phyloP scores from a whole-genome alignment of 2,329 filamentous ascomycete genomes.

The Epichloe baconii region DNA sequence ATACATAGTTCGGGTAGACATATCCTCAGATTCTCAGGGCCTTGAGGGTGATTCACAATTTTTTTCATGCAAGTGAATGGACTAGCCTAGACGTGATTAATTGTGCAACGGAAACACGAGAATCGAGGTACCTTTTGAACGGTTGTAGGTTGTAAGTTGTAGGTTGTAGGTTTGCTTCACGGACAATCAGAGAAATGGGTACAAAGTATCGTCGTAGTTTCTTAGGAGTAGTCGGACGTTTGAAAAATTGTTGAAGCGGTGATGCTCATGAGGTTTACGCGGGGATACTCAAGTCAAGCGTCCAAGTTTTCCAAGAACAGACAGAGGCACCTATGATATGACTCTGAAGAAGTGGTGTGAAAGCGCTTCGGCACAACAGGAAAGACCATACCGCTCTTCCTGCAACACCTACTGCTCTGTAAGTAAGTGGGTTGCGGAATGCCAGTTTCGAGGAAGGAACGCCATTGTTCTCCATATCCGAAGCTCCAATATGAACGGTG shows the following conservation, averaged over 20 bases:
- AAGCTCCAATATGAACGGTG: neutral
- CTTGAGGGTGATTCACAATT: neutral
- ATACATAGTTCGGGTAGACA: neutral
- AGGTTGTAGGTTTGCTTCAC: neutral
- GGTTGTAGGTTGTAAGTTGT: neutral
- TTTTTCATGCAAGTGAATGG: neutral
- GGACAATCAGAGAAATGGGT: neutral
- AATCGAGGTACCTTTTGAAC: neutral
- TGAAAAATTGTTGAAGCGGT: neutral
- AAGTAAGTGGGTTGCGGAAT: neutral
- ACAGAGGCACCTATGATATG: neutral
- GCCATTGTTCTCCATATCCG: neutral
- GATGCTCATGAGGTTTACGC: neutral
- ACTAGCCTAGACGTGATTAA: neutral
- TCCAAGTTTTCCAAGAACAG: neutral
- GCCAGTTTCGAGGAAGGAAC: neutral
- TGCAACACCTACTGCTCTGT: neutral
- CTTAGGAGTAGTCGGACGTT: neutral
- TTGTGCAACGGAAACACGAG: neutral
- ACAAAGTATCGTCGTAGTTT: neutral
- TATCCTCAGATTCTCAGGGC: neutral
- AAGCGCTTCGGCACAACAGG: neutral
- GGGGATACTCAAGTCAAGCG: neutral
- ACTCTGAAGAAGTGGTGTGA: neutral
- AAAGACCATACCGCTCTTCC: neutral